phyloP scores from a whole-genome alignment of 2,329 filamentous ascomycete species.

The Dothideomycetes sp. region DNA sequence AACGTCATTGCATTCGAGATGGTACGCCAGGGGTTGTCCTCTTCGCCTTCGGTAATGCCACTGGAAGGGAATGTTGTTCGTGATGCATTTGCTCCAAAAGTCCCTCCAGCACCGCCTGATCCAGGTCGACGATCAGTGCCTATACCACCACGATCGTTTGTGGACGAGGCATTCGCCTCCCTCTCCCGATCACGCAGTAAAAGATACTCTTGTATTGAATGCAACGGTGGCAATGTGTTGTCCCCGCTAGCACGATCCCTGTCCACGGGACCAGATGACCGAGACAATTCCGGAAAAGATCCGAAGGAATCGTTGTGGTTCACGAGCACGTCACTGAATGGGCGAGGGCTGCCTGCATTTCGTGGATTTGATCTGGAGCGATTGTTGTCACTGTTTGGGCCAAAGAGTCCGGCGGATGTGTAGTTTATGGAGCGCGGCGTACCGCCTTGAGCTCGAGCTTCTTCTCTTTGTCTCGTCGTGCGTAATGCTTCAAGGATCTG shows the following conservation, averaged over 20 bases:
- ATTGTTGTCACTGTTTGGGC: neutral
- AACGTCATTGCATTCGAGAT: slow-evolving; percentile 37
- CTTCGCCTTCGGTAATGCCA: slow-evolving; percentile 6
- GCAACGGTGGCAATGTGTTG: slow-evolving; percentile 11
- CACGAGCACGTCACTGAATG: slow-evolving; percentile 4
- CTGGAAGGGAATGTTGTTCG: neutral
- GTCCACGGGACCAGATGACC: slow-evolving; percentile 3
- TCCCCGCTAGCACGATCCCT: neutral
- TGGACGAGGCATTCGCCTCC: neutral
- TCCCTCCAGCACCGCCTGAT: neutral
- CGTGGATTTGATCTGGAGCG: neutral
- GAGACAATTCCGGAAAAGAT: slow-evolving; percentile 9
- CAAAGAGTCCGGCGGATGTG: slow-evolving; percentile 26
- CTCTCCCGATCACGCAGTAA: slow-evolving; percentile 8
- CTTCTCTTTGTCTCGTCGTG: slow-evolving; percentile 34
- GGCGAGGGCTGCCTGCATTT: slow-evolving; percentile 3
- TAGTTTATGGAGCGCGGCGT: slow-evolving; percentile 36
- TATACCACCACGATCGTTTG: neutral
- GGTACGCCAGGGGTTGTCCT: slow-evolving; percentile 39
- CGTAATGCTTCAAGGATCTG: slow-evolving; percentile 38
- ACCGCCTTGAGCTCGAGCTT: slow-evolving; percentile 30
- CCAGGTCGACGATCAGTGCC: neutral
- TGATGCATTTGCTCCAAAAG: slow-evolving; percentile 13
- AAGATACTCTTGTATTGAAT: slow-evolving; percentile 13
- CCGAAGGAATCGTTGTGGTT: slow-evolving; percentile 12